phyloP scores from a whole-genome alignment of 2,329 filamentous ascomycete species.

The Sarocladium kiliense region DNA sequence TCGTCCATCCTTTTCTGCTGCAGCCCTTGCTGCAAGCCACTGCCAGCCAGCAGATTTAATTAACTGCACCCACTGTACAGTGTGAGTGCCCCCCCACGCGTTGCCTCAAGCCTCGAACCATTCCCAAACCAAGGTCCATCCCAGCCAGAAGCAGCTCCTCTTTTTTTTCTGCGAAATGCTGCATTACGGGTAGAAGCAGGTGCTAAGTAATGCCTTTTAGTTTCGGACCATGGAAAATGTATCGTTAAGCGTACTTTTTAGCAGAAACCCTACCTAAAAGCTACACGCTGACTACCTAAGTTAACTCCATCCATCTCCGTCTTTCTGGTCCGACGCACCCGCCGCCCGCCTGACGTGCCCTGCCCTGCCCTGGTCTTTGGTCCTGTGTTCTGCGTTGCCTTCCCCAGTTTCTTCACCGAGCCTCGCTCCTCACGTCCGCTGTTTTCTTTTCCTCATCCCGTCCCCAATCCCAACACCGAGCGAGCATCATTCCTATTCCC shows the following conservation, averaged over 20 bases:
- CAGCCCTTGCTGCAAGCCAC: neutral
- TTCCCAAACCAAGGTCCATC: neutral
- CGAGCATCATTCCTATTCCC: neutral
- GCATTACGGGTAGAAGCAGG: neutral
- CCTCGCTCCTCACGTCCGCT: neutral
- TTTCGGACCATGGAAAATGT: neutral
- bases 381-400: neutral
- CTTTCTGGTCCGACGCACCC: neutral
- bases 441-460: neutral
- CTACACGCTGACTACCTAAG: neutral
- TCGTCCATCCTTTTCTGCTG: too few species aligned
- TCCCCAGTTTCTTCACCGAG: constrained; percentile 9
- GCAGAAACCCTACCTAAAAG: neutral
- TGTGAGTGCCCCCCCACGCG: neutral
- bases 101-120: constrained; percentile 1
- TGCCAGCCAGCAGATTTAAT: neutral
- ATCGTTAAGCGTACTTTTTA: constrained; percentile 7
- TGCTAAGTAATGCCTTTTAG: neutral
- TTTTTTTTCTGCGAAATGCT: neutral
- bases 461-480: constrained; percentile 1
- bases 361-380: neutral
- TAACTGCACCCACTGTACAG: neutral
- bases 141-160: neutral
- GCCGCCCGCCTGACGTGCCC: neutral
- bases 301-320: neutral